Conservation (phyloP, 768 basidiomycete species). For the Terana coerulea region DNA sequence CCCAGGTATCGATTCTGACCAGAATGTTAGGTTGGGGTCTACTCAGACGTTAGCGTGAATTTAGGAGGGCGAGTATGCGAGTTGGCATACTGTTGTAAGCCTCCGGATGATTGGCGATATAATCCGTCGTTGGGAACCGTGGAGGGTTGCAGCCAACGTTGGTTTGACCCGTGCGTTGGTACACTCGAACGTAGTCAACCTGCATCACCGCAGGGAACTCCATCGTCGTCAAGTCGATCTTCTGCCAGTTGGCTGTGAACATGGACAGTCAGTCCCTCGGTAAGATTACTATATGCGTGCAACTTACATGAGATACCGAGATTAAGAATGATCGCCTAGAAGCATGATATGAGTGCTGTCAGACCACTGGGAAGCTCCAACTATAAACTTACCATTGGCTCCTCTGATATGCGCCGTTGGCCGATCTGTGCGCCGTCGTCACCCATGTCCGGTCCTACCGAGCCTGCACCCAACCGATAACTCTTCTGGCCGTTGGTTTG, state of each 20-base stretch:
- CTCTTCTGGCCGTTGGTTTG: constrained; percentile 52
- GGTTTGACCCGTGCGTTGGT: constrained; percentile 53
- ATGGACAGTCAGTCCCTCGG: not conserved
- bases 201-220: constrained; percentile 67
- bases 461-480: constrained; percentile 48
- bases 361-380: not conserved
- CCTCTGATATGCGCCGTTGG: constrained; percentile 56
- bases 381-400: constrained; percentile 38
- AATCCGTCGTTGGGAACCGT: constrained; percentile 61
- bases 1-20: constrained; percentile 20
- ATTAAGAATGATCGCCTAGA: constrained; percentile 51
- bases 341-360: not conserved
- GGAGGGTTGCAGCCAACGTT: constrained; percentile 69
- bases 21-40: constrained; percentile 31
- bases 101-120: constrained; percentile 50
- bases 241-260: constrained; percentile 60
- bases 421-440: constrained; percentile 45
- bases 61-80: constrained; percentile 4
- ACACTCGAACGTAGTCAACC: constrained; percentile 80
- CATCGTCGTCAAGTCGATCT: constrained; percentile 50
- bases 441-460: constrained; percentile 45
- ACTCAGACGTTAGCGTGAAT: not conserved
- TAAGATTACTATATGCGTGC: not conserved
- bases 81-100: constrained; percentile 53
- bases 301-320: constrained; percentile 54